Evolutionary conservation across 1,284 basidiomycete species (phyloP), one percentile per base, ranked within the genome.

Genomic region (Apiotrichum montevideense): DNA sequence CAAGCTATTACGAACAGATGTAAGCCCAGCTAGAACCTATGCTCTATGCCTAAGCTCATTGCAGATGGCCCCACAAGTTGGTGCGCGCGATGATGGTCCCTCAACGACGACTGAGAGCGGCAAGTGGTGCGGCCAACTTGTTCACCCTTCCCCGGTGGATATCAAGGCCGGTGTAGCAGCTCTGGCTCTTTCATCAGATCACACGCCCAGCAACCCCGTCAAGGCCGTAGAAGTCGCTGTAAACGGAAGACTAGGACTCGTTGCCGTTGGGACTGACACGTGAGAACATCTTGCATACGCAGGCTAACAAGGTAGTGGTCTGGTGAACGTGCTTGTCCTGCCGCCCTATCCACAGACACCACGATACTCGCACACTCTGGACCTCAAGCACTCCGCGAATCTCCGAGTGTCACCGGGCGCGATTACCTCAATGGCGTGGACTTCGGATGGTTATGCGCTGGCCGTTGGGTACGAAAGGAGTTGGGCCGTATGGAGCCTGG

Each of bases 371-470:
- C 66, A 69, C 55, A 56, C 58, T 7, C 57, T 70, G 9, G 61
- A 69, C 46, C 57, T 73, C 34, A 65, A 65, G 34, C 54, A 58
- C 7, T 63, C 60, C 72, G 78, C 54, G 66, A 82, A 67, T 51
- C 57, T 70, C 3, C 64, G 67, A 57, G 50, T 57, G 3, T 52
- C 52, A 5, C 85, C 85, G 1, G 94, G 94, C 0, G 74, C 81
- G n/a, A 87, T 97, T 2, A 83, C 77, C 46, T 77, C 84, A 11
- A 80, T 97, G 72, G 84, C 90, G 63, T 97, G 93, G 90, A 94
- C 87, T 56, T 88, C 88, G 2, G 96, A 99, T 74, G 96, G 95
- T 1, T 92, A 96, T 74, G 91, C 90, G 1, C 80, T 98, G n/a
- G 94, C 93, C n/a, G 90, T 93, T 1, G 94, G 90, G 0, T 98